Conservation (phyloP, 352 stramenopile species). For the Globisporangium nodosum region DNA sequence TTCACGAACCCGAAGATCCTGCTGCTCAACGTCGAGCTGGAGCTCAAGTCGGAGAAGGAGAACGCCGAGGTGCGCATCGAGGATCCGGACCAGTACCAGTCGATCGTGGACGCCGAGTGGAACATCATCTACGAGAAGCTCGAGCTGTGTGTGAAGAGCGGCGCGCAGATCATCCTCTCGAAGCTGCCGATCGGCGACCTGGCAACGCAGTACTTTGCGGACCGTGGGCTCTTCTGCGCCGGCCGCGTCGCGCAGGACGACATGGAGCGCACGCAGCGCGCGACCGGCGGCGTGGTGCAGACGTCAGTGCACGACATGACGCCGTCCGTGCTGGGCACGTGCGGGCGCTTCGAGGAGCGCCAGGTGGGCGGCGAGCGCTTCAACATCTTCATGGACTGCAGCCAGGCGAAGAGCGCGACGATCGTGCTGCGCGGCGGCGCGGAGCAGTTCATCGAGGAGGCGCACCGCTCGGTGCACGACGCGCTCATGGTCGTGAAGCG, state of each 20-base stretch:
- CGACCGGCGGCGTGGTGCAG: slow-evolving; percentile 93
- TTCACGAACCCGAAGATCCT: slow-evolving; percentile 97
- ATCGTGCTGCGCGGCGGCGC: slow-evolving; percentile 96
- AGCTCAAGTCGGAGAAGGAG: slow-evolving; percentile 99
- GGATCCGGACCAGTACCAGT: slow-evolving; percentile 98
- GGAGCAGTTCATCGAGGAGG: slow-evolving; percentile 99
- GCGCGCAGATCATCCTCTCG: slow-evolving; percentile 97
- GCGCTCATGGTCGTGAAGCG: slow-evolving; percentile 98
- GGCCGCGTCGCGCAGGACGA: slow-evolving; percentile 96
- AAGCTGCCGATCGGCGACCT: slow-evolving; percentile 95
- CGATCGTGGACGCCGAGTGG: slow-evolving; percentile 99
- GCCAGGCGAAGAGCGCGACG: slow-evolving; percentile 92
- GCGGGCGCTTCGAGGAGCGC: slow-evolving; percentile 95
- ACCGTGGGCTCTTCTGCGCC: slow-evolving; percentile 97
- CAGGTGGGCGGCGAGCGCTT: slow-evolving; percentile 97
- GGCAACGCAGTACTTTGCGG: slow-evolving; percentile 99
- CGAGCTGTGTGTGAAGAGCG: slow-evolving; percentile 85
- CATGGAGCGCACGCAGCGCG: slow-evolving; percentile 95
- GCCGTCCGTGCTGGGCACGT: slow-evolving; percentile 90
- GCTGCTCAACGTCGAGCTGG: slow-evolving; percentile 98
- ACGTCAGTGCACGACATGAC: slow-evolving; percentile 93
- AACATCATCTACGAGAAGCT: slow-evolving; percentile 99
- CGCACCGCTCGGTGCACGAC: slow-evolving; percentile 97
- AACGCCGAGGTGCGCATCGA: slow-evolving; percentile 98
- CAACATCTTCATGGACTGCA: slow-evolving; percentile 98